Evolutionary conservation across 768 basidiomycete genomes (phyloP).

Genomic region (Scleroderma citrinum): DNA sequence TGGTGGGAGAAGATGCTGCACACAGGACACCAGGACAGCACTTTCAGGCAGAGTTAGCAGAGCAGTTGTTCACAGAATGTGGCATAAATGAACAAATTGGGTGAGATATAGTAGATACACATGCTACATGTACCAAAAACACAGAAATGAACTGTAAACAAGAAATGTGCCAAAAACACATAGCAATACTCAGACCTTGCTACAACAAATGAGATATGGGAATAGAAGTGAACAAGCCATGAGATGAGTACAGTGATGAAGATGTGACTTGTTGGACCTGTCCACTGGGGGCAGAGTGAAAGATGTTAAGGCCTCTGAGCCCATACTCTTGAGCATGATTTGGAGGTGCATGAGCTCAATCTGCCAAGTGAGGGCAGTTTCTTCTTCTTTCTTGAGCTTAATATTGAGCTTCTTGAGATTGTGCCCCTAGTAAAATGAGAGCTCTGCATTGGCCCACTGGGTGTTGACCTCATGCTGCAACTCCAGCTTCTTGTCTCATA

Average conservation of each 20-base stretch:
- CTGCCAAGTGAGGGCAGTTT: background rate
- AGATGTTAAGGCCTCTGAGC: background rate
- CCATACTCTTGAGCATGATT: background rate
- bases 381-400: constrained; percentile 1
- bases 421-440: background rate
- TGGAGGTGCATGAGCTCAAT: constrained; percentile 1
- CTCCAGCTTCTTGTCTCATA: constrained; percentile 5
- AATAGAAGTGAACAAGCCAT: background rate
- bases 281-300: background rate
- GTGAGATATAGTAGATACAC: background rate
- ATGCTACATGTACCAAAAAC: background rate
- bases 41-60: background rate
- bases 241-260: background rate
- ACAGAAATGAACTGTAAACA: background rate
- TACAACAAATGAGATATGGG: background rate
- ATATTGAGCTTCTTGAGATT: constrained; percentile 4
- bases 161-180: background rate
- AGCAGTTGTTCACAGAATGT: background rate
- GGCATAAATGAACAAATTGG: background rate
- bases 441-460: background rate
- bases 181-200: background rate
- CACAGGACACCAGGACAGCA: background rate
- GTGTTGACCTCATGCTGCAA: background rate
- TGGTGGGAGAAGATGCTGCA: background rate
- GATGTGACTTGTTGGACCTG: background rate